These are phyloP conservation scores for Bifiguratus adelaidae DNA, from an alignment of 192 early-diverging fungal genomes.

Conservation along the genomic window DNA sequence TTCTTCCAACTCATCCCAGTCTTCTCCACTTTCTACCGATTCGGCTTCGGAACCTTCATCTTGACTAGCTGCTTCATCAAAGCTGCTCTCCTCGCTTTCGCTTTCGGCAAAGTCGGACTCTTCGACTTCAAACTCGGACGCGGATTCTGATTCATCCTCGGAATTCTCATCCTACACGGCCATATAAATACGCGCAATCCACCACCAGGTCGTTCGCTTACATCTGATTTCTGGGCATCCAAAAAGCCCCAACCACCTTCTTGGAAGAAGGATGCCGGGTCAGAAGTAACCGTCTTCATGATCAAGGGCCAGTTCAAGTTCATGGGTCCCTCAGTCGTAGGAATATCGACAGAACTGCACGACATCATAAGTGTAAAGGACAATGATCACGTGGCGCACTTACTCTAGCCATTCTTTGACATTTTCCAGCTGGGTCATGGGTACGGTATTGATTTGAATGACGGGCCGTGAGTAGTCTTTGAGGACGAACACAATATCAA, in stretches of 20 bases:
- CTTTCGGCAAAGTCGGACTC: too few relatives aligned
- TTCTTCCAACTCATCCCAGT: conserved; percentile 78
- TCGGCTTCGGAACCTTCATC: conserved; percentile 46
- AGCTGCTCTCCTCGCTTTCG: conserved; percentile 36
- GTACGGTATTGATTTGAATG: conserved; percentile 95
- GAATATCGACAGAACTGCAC: conserved; percentile 74
- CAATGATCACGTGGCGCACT: conserved; percentile 7
- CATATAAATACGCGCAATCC: neutral
- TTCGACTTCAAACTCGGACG: conserved; percentile 54
- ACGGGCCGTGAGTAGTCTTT: conserved; percentile 84
- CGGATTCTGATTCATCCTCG: conserved; percentile 37
- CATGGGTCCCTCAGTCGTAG: conserved; percentile 87
- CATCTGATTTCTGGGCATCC: too few relatives aligned
- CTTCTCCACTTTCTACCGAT: conserved; percentile 29
- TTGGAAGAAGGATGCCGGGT: conserved; percentile 83
- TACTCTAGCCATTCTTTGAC: conserved; percentile 93
- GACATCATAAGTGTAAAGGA: neutral
- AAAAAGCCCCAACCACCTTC: conserved; percentile 94
- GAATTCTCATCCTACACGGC: conserved; percentile 29
- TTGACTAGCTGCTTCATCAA: conserved; percentile 48
- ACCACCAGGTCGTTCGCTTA: neutral
- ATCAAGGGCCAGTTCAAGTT: conserved; percentile 94
- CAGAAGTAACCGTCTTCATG: conserved; percentile 96
- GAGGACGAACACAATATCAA: conserved; percentile 97
- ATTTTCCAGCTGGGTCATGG: conserved; percentile 81